phyloP scores from a whole-genome alignment of 2,329 filamentous ascomycete genomes.

The Sclerotinia borealis region DNA sequence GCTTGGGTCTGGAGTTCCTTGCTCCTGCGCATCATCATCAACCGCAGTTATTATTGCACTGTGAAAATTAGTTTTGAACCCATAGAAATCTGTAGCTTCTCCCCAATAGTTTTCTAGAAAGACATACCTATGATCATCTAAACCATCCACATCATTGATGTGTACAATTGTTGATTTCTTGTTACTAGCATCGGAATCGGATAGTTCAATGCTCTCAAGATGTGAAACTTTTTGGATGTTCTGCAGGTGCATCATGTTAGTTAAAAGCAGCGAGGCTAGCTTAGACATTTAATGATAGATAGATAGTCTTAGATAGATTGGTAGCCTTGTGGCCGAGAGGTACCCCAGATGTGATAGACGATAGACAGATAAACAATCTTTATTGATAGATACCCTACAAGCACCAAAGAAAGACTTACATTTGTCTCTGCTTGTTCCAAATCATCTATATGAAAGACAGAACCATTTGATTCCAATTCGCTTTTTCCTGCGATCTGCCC shows the following conservation, averaged over 20 bases:
- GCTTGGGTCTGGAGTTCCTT: slow-evolving; percentile 1
- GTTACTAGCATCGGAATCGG: neutral
- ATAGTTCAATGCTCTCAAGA: neutral
- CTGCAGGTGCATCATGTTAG: slow-evolving; percentile 4
- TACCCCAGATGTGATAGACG: neutral
- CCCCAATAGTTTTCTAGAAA: neutral
- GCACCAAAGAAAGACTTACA: neutral
- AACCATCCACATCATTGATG: slow-evolving; percentile 4
- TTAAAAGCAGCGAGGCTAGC: slow-evolving; percentile 7
- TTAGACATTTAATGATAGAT: neutral
- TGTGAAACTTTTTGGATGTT: slow-evolving; percentile 11
- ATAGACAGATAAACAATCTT: too few species aligned
- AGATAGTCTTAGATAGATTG: too few species aligned
- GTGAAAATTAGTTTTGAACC: neutral
- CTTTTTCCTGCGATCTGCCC: too few species aligned
- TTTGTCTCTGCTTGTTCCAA: neutral
- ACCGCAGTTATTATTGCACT: neutral
- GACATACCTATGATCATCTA: slow-evolving; percentile 1
- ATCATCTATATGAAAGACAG: neutral
- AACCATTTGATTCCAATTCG: neutral
- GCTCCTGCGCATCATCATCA: slow-evolving; percentile 5
- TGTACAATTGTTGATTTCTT: neutral
- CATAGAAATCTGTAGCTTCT: neutral
- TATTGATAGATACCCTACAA: neutral
- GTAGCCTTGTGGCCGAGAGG: neutral